phyloP scores from a whole-genome alignment of 371 early-diverging fungal species.

The Nematocida major region DNA sequence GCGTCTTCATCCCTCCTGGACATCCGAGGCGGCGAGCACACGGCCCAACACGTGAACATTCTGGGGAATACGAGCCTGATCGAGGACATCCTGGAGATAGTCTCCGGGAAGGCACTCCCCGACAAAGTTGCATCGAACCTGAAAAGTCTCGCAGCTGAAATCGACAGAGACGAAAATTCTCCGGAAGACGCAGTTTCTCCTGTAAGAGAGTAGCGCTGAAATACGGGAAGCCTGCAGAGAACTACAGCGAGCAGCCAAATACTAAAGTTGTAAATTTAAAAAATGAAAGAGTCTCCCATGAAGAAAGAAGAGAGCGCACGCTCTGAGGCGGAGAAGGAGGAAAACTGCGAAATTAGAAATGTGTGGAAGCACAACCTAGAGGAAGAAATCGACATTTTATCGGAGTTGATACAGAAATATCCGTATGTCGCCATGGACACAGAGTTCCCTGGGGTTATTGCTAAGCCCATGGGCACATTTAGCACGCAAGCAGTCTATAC shows the following conservation, averaged over 20 bases:
- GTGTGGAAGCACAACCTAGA: slow-evolving; percentile 94
- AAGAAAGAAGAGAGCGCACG: not conserved
- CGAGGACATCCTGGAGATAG: slow-evolving; percentile 39
- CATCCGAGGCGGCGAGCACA: slow-evolving; percentile 73
- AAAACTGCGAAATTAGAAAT: slow-evolving; percentile 63
- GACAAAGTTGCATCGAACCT: slow-evolving; percentile 31
- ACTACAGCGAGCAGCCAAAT: not conserved
- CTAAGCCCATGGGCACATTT: slow-evolving; percentile 90
- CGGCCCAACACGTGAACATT: slow-evolving; percentile 78
- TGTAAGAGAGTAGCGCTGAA: too few species aligned
- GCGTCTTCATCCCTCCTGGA: slow-evolving; percentile 62
- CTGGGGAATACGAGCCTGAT: slow-evolving; percentile 69
- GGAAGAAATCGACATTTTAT: slow-evolving; percentile 79
- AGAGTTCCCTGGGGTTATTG: slow-evolving; percentile 98
- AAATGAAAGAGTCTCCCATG: not conserved
- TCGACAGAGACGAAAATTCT: not conserved
- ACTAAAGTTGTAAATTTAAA: not conserved
- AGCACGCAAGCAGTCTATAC: slow-evolving; percentile 56
- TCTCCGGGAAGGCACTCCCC: not conserved
- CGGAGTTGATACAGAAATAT: slow-evolving; percentile 79
- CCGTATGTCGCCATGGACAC: slow-evolving; percentile 97
- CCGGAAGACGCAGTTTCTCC: not conserved
- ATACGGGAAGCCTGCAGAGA: not conserved
- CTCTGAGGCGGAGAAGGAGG: not conserved
- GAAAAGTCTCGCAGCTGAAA: not conserved